Percentiles rank a stretch among this genome's conserved stretches.
These are phyloP conservation scores for Hyaloperonospora brassicae DNA, from an alignment of 352 stramenopile genomes.

Conservation along the genomic window DNA sequence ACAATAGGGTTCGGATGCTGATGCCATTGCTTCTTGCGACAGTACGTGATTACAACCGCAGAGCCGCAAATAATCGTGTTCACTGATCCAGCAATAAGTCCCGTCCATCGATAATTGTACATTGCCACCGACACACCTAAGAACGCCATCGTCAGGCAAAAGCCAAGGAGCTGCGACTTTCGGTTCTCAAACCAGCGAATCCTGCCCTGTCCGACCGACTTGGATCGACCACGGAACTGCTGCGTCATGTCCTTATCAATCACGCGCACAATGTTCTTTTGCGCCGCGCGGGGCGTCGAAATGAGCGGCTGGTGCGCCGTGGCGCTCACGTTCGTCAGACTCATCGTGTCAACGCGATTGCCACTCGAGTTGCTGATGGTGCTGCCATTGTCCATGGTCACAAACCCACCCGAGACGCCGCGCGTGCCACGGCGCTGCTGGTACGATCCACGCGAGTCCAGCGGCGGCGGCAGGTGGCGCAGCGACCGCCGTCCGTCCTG, in stretches of 20 bases:
- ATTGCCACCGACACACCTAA: constrained; percentile 78
- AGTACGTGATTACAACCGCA: constrained; percentile 84
- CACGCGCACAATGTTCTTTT: constrained; percentile 80
- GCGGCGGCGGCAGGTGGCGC: constrained; percentile 28
- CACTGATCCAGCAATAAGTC: constrained; percentile 78
- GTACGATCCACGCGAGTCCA: constrained; percentile 32
- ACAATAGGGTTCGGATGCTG: constrained; percentile 87
- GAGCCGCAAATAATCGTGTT: constrained; percentile 84
- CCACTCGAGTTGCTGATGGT: constrained; percentile 41
- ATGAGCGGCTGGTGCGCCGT: constrained; percentile 61
- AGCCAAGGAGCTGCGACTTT: constrained; percentile 81
- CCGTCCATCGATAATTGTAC: constrained; percentile 85
- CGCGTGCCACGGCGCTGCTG: constrained; percentile 19
- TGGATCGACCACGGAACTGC: constrained; percentile 71
- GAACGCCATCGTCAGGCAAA: constrained; percentile 81
- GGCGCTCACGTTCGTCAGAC: constrained; percentile 32
- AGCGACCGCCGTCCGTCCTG: constrained; percentile 28
- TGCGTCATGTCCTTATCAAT: constrained; percentile 88
- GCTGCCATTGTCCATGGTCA: constrained; percentile 39
- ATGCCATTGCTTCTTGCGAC: constrained; percentile 82
- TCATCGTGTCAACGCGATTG: constrained; percentile 29
- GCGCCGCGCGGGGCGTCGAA: constrained; percentile 41
- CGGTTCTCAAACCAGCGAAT: constrained; percentile 87
- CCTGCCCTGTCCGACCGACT: constrained; percentile 57
- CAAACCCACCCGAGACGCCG: constrained; percentile 28